Conservation (phyloP, 345 rosid genomes). For the Citropsis articulata region DNA sequence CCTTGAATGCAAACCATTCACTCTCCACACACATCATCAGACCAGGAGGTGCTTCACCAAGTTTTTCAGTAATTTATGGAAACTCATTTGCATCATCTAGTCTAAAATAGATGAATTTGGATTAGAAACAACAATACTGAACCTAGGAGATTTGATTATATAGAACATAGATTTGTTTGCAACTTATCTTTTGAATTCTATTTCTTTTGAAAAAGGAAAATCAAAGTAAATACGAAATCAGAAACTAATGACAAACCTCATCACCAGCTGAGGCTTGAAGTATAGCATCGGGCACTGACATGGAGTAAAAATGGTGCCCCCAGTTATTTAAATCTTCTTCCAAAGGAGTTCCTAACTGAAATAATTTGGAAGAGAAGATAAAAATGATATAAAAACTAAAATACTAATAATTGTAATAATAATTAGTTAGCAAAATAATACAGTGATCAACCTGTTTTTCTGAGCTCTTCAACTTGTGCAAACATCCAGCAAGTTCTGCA, state of each 20-base stretch:
- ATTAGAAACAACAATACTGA: not conserved
- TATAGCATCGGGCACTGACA: conserved; percentile 74
- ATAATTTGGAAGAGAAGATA: conserved; percentile 8
- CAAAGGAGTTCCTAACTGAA: conserved; percentile 80
- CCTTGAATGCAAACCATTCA: not conserved
- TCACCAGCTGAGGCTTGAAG: conserved; percentile 94
- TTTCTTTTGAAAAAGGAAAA: not conserved
- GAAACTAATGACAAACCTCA: conserved; percentile 48
- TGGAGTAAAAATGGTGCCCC: conserved; percentile 83
- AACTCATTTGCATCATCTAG: not conserved
- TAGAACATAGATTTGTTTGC: not conserved
- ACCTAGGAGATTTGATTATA: not conserved
- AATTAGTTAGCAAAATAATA: not conserved
- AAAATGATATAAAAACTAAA: conserved; percentile 5
- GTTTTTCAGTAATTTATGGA: not conserved
- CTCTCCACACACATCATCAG: not conserved
- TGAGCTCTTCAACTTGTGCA: conserved; percentile 61
- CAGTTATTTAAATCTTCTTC: conserved; percentile 90
- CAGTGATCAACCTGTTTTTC: conserved; percentile 67
- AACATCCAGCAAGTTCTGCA: conserved; percentile 73
- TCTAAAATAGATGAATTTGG: not conserved
- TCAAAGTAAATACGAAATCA: conserved; percentile 1
- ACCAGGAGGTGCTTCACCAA: not conserved
- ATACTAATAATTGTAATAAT: not conserved
- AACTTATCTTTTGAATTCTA: not conserved